Conservation (phyloP, 2,329 filamentous ascomycete species). For the Botrytis byssoidea region DNA sequence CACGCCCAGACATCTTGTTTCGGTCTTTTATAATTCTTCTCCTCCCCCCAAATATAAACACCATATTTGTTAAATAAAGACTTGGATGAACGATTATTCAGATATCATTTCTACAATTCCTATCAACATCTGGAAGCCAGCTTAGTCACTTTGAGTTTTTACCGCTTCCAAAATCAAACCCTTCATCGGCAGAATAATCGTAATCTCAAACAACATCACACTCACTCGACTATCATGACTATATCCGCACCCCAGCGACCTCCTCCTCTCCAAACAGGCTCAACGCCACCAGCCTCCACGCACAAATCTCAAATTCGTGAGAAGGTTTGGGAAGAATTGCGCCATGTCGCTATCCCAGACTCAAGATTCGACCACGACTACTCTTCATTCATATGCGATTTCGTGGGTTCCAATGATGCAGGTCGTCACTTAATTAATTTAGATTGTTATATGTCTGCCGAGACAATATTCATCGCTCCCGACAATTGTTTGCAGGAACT, state of each 20-base stretch:
- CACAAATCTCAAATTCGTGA: conserved; percentile 20
- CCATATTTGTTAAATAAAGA: conserved; percentile 1
- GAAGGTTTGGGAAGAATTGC: conserved; percentile 41
- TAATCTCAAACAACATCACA: not conserved
- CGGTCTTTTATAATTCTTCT: not conserved
- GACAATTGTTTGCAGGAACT: conserved; percentile 47
- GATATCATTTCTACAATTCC: not conserved
- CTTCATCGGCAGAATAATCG: conserved; percentile 8
- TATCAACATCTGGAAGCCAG: not conserved
- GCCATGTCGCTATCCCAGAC: conserved; percentile 44
- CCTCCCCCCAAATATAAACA: not conserved
- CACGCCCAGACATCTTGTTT: not conserved
- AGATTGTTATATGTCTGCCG: conserved; percentile 38
- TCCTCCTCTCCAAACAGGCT: not conserved
- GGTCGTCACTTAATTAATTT: conserved; percentile 38
- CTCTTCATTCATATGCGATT: conserved; percentile 45
- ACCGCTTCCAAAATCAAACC: conserved; percentile 11
- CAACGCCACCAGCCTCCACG: conserved; percentile 12
- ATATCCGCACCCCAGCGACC: conserved; percentile 12
- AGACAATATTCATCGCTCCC: conserved; percentile 43
- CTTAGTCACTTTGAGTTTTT: conserved; percentile 4
- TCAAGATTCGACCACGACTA: conserved; percentile 47
- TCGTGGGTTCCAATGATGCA: conserved; percentile 41
- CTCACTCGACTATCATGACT: conserved; percentile 6
- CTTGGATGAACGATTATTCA: not conserved